A percentile compares a stretch with the other conserved stretches of the same genome.
These are phyloP conservation scores for Suillus bovinus DNA, from an alignment of 768 basidiomycete genomes.

Conservation along the genomic window DNA sequence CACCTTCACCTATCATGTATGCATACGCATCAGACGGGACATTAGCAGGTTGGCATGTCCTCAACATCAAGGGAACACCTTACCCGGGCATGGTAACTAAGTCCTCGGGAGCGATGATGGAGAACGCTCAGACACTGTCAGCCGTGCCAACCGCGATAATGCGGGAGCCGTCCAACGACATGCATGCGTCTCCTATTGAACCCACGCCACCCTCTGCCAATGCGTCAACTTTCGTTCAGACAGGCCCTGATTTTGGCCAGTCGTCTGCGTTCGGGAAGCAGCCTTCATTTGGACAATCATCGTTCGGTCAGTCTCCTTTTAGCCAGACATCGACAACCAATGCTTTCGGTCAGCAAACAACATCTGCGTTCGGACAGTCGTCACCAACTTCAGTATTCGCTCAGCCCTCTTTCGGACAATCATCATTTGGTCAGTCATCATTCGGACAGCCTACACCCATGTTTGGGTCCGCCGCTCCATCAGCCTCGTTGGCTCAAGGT, in stretches of 20 bases:
- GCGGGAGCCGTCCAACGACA: constrained; percentile 32
- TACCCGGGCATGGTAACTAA: constrained; percentile 56
- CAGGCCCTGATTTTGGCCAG: constrained; percentile 37
- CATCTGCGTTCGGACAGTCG: constrained; percentile 35
- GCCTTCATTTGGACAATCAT: constrained; percentile 10
- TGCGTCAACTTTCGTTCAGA: constrained; percentile 14
- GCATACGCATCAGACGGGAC: constrained; percentile 81
- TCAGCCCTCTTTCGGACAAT: constrained; percentile 24
- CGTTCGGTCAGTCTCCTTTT: constrained; percentile 38
- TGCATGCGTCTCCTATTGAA: constrained; percentile 27
- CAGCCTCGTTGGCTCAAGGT: constrained; percentile 24
- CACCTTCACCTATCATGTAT: constrained; percentile 65
- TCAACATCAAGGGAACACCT: constrained; percentile 50
- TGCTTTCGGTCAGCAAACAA: constrained; percentile 23
- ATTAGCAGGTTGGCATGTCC: constrained; percentile 68
- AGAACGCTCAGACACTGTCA: constrained; percentile 35
- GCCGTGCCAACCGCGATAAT: constrained; percentile 22
- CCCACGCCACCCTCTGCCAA: constrained; percentile 20
- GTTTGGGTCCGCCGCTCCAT: constrained; percentile 9
- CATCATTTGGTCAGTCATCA: constrained; percentile 35
- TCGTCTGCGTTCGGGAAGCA: constrained; percentile 29
- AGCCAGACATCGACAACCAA: constrained; percentile 29
- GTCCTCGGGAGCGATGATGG: constrained; percentile 12
- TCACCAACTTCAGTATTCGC: constrained; percentile 33
- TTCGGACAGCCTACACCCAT: constrained; percentile 23